phyloP scores from a whole-genome alignment of 768 basidiomycete species.

The Hemileccinum rubropunctum region DNA sequence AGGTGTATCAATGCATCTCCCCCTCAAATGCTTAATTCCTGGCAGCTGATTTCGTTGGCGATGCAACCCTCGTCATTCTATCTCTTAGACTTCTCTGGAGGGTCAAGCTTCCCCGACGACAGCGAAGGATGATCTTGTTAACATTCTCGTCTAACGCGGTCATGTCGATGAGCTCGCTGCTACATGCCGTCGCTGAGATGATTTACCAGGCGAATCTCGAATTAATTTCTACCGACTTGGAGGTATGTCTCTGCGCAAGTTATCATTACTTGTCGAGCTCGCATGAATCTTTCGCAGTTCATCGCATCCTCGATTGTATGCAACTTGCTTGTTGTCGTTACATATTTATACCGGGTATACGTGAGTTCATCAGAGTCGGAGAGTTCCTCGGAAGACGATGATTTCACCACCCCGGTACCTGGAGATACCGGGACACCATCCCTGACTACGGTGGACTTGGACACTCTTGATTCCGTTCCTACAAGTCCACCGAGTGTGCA shows the following conservation, averaged over 20 bases:
- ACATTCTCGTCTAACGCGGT: conserved; percentile 10
- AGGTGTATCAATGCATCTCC: background rate
- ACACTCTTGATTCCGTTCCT: background rate
- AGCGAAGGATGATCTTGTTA: conserved; percentile 13
- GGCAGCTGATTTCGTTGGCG: background rate
- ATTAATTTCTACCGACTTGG: background rate
- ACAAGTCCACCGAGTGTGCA: background rate
- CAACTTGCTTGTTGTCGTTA: conserved; percentile 10
- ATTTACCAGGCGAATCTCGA: background rate
- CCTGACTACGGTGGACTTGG: background rate
- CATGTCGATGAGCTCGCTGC: conserved; percentile 12
- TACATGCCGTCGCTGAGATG: conserved; percentile 3
- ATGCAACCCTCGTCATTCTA: conserved; percentile 6
- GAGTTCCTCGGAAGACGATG: conserved; percentile 6
- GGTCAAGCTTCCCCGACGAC: conserved; percentile 11
- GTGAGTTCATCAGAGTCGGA: background rate
- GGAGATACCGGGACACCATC: background rate
- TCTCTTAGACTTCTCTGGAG: conserved; percentile 13
- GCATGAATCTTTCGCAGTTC: background rate
- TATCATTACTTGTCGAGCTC: background rate
- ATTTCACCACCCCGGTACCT: conserved; percentile 4
- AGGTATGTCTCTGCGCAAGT: conserved; percentile 1
- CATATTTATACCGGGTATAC: conserved; percentile 1
- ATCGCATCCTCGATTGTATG: conserved; percentile 4
- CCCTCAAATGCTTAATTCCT: background rate